Conservation (phyloP, 2,329 filamentous ascomycete species). For the Domatiomyces globalis region DNA sequence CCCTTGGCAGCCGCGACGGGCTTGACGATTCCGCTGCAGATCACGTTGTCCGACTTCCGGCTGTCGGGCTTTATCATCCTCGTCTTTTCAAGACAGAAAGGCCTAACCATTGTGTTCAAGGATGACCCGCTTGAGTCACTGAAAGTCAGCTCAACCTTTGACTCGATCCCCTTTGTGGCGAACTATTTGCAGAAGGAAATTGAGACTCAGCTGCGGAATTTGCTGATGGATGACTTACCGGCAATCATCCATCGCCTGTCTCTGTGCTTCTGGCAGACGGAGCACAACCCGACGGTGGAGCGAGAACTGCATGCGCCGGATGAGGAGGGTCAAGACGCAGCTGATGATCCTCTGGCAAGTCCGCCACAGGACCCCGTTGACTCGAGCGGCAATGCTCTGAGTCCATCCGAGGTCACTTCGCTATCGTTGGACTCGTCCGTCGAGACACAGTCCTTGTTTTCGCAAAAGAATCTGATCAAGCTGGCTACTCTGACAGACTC, state of each 20-base stretch:
- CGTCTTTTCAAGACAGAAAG: slow-evolving; percentile 95
- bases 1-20: slow-evolving; percentile 76
- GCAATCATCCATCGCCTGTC: slow-evolving; percentile 92
- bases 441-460: slow-evolving; percentile 81
- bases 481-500: slow-evolving; percentile 73
- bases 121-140: slow-evolving; percentile 96
- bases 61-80: slow-evolving; percentile 93
- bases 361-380: slow-evolving; percentile 73
- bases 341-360: slow-evolving; percentile 62
- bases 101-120: slow-evolving; percentile 87
- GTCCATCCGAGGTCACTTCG: slow-evolving; percentile 59
- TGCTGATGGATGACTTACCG: slow-evolving; percentile 97
- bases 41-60: slow-evolving; percentile 89
- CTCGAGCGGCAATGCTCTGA: slow-evolving; percentile 60
- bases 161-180: slow-evolving; percentile 95
- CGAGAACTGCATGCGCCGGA: slow-evolving; percentile 30
- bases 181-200: slow-evolving; percentile 95
- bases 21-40: slow-evolving; percentile 92
- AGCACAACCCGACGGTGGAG: slow-evolving; percentile 53
- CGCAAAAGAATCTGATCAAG: slow-evolving; percentile 80
- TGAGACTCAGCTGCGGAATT: slow-evolving; percentile 74
- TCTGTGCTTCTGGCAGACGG: slow-evolving; percentile 75
- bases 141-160: slow-evolving; percentile 96
- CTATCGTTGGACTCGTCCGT: slow-evolving; percentile 64
- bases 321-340: slow-evolving; percentile 21